phyloP scores from a whole-genome alignment of 768 basidiomycete species.

The Suillus americanus region DNA sequence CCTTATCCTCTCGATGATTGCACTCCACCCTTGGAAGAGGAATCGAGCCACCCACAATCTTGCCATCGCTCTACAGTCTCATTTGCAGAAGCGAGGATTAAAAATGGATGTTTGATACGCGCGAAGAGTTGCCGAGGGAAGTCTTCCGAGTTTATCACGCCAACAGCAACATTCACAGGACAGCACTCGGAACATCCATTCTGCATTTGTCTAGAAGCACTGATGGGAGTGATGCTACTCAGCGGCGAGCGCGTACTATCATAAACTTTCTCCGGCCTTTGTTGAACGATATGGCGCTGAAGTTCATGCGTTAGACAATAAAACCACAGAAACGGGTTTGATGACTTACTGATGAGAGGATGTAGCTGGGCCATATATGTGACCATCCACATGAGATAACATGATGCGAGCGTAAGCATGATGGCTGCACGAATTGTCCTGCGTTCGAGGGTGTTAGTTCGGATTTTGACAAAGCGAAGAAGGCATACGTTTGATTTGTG shows the following conservation, averaged over 20 bases:
- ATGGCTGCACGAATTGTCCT: constrained; percentile 84
- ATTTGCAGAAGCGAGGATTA: no score
- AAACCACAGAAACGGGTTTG: background rate
- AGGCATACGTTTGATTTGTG: constrained; percentile 81
- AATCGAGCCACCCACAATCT: no score
- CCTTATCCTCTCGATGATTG: no score
- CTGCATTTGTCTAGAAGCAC: no score
- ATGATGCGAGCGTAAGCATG: constrained; percentile 75
- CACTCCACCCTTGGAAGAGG: no score
- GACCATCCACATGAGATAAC: constrained; percentile 96
- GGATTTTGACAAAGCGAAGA: background rate
- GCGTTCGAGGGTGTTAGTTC: constrained; percentile 10
- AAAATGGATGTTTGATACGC: no score
- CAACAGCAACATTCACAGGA: no score
- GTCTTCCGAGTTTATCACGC: no score
- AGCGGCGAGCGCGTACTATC: background rate
- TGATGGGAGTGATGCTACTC: background rate
- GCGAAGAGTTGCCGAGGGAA: no score
- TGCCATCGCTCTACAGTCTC: no score
- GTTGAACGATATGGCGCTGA: constrained; percentile 20
- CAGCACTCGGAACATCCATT: no score
- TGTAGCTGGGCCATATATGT: constrained; percentile 96
- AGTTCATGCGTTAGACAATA: constrained; percentile 6
- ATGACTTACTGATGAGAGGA: constrained; percentile 77
- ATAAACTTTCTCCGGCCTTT: background rate